These are phyloP conservation scores for Metschnikowia santaceciliae DNA, from an alignment of 805 yeast genomes.

Conservation along the genomic window DNA sequence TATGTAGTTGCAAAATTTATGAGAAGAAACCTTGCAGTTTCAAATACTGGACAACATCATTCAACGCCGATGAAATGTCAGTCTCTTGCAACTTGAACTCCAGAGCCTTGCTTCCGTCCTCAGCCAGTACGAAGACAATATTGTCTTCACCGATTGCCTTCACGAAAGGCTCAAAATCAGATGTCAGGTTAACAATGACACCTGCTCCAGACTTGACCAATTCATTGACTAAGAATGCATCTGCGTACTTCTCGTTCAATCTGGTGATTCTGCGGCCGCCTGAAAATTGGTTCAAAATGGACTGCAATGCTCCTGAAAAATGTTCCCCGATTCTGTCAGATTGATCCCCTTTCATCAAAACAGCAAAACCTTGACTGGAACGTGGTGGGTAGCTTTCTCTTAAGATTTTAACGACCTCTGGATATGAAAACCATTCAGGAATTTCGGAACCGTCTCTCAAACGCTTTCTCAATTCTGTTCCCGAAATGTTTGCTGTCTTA, in stretches of 20 bases:
- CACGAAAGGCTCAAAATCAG: slow-evolving; percentile 42
- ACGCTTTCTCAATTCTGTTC: slow-evolving; percentile 89
- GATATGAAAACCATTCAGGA: slow-evolving; percentile 97
- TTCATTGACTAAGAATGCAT: slow-evolving; percentile 67
- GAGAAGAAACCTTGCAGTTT: slow-evolving; percentile 69
- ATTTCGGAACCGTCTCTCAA: slow-evolving; percentile 82
- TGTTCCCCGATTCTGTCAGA: slow-evolving; percentile 32
- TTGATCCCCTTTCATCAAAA: slow-evolving; percentile 54
- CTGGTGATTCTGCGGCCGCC: slow-evolving; percentile 78
- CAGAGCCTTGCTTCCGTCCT: slow-evolving; percentile 14
- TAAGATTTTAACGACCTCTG: slow-evolving; percentile 88
- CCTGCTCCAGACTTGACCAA: slow-evolving; percentile 89
- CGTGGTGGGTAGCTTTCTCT: slow-evolving; percentile 94
- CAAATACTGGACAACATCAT: slow-evolving; percentile 65
- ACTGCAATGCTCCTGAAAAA: slow-evolving; percentile 78
- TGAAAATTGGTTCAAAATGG: slow-evolving; percentile 83
- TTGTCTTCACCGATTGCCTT: slow-evolving; percentile 46
- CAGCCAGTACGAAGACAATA: slow-evolving; percentile 41
- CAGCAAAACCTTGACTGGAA: slow-evolving; percentile 80
- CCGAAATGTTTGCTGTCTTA: slow-evolving; percentile 86
- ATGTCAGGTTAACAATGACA: slow-evolving; percentile 53
- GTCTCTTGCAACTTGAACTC: slow-evolving; percentile 10
- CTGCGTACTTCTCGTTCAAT: slow-evolving; percentile 37
- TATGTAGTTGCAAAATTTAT: neutral
- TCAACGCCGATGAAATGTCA: slow-evolving; percentile 46